Evolutionary conservation across 2,329 filamentous ascomycete genomes (phyloP).

Genomic region (Exophiala alcalophila): DNA sequence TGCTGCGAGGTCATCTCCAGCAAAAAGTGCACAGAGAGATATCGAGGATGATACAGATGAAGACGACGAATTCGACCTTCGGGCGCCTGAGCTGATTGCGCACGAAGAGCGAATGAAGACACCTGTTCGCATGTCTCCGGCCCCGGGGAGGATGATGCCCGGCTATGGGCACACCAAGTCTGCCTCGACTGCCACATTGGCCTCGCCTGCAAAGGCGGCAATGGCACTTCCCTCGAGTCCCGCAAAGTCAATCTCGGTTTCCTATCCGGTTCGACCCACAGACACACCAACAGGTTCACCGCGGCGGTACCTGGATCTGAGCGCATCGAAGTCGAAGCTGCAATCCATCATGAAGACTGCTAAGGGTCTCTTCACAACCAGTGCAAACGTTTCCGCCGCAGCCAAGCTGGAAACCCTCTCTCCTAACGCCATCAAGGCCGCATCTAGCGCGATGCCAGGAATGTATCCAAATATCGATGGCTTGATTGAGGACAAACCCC

Average conservation of each 20-base stretch:
- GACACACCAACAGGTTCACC: slow-evolving; percentile 60
- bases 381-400: slow-evolving; percentile 56
- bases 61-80: slow-evolving; percentile 45
- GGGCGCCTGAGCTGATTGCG: slow-evolving; percentile 30
- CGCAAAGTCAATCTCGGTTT: slow-evolving; percentile 61
- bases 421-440: slow-evolving; percentile 37
- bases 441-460: slow-evolving; percentile 31
- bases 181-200: slow-evolving; percentile 58
- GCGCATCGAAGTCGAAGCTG: slow-evolving; percentile 87
- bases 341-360: slow-evolving; percentile 88
- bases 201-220: slow-evolving; percentile 48
- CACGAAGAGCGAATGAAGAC: slow-evolving; percentile 29
- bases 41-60: slow-evolving; percentile 42
- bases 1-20: slow-evolving; percentile 33
- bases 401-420: slow-evolving; percentile 56
- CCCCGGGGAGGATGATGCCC: slow-evolving; percentile 24
- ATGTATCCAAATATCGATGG: slow-evolving; percentile 32
- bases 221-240: slow-evolving; percentile 35
- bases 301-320: slow-evolving; percentile 64
- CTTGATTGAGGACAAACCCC: slow-evolving; percentile 24
- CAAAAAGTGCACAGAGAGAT: slow-evolving; percentile 47
- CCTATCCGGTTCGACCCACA: slow-evolving; percentile 57
- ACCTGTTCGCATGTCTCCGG: slow-evolving; percentile 20
- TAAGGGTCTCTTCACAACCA: slow-evolving; percentile 80
- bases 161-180: slow-evolving; percentile 59